phyloP scores from a whole-genome alignment of 2,329 filamentous ascomycete species.

The Venturia aucupariae region DNA sequence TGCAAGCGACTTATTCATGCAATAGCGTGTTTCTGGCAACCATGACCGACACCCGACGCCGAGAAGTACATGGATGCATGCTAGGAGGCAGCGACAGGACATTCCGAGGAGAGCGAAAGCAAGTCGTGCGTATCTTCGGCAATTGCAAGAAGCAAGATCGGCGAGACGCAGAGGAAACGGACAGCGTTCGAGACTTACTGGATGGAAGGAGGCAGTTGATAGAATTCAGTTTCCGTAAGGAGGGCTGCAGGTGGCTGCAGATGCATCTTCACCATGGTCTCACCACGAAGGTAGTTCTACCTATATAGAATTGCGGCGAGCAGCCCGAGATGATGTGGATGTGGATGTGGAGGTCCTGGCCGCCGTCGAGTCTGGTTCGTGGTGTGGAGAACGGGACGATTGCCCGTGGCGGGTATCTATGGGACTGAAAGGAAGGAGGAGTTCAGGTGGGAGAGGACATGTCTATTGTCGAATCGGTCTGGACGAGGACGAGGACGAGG shows the following conservation, averaged over 20 bases:
- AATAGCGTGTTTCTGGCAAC: slow-evolving; percentile 1
- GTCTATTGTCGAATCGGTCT: no score
- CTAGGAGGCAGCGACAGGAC: not conserved
- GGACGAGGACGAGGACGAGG: not conserved
- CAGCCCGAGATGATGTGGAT: not conserved
- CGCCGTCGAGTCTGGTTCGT: not conserved
- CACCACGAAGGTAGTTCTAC: not conserved
- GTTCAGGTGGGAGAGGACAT: not conserved
- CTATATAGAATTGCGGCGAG: not conserved
- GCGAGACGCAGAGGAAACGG: not conserved
- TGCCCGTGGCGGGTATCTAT: no score
- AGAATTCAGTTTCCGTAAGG: slow-evolving; percentile 5
- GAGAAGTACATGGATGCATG: no score
- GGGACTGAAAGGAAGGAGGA: not conserved
- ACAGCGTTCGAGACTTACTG: slow-evolving; percentile 7
- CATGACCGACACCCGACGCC: not conserved
- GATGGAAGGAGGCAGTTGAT: not conserved
- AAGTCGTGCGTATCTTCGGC: not conserved
- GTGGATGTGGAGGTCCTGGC: not conserved
- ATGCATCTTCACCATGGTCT: slow-evolving; percentile 1
- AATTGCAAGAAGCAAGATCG: slow-evolving; percentile 1
- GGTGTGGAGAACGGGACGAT: not conserved
- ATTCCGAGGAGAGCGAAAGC: not conserved
- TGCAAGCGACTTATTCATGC: slow-evolving; percentile 2
- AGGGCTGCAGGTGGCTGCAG: not conserved